A percentile compares a stretch with the other conserved stretches of the same genome.
Conservation (phyloP, 1,284 basidiomycete genomes). For the Papiliotrema flavescens region DNA sequence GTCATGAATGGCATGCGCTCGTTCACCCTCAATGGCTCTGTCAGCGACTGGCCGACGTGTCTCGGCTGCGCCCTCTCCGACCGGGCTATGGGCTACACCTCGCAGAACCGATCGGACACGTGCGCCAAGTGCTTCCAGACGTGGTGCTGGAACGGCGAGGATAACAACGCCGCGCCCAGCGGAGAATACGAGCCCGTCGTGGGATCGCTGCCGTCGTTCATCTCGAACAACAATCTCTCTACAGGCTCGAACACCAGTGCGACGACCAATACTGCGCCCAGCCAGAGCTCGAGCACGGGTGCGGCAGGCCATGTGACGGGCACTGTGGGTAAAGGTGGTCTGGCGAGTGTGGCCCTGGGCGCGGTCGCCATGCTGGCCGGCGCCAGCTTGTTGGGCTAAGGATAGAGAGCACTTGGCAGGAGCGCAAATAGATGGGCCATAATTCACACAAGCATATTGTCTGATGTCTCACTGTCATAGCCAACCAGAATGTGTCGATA, state of each 20-base stretch:
- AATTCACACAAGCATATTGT: no score
- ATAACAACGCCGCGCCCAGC: slow-evolving; percentile 22
- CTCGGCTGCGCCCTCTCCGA: slow-evolving; percentile 52
- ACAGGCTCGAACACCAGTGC: neutral
- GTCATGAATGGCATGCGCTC: slow-evolving; percentile 37
- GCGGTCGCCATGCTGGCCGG: no score
- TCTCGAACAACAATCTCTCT: slow-evolving; percentile 18
- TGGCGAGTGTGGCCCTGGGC: no score
- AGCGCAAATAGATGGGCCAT: no score
- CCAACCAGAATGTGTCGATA: no score
- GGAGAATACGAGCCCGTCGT: slow-evolving; percentile 30
- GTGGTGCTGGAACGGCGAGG: slow-evolving; percentile 47
- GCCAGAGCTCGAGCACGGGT: neutral
- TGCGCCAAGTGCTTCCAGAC: slow-evolving; percentile 46
- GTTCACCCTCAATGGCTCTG: slow-evolving; percentile 42
- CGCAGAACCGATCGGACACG: slow-evolving; percentile 28
- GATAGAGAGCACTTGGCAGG: no score
- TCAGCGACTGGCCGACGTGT: slow-evolving; percentile 45
- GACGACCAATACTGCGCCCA: neutral
- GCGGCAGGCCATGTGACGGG: neutral
- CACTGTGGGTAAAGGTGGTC: no score
- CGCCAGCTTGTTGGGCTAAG: no score
- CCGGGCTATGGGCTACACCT: slow-evolving; percentile 38
- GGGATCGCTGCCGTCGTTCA: slow-evolving; percentile 29
- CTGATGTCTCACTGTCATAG: no score